Evolutionary conservation across 2,329 filamentous ascomycete genomes (phyloP).

Genomic region (Incumbomyces delicatus): DNA sequence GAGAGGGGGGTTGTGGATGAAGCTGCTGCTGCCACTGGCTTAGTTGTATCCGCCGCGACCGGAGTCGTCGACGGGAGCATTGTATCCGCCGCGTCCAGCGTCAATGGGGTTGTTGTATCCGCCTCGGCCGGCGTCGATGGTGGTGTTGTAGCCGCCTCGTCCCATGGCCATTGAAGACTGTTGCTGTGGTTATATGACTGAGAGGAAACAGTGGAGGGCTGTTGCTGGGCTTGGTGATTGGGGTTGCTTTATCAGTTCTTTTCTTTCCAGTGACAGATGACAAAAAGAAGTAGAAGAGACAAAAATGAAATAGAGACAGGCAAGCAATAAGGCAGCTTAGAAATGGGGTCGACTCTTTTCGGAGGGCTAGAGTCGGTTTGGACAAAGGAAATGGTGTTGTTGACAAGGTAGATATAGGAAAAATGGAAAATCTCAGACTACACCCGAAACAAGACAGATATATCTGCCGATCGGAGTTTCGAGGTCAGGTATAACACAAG

Average conservation of each 20-base stretch:
- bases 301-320: slow-evolving; percentile 1
- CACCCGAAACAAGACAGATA: slow-evolving; percentile 3
- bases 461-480: slow-evolving; percentile 1
- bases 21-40: slow-evolving; percentile 6
- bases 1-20: neutral
- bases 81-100: slow-evolving; percentile 23
- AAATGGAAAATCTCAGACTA: neutral
- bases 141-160: slow-evolving; percentile 25
- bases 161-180: slow-evolving; percentile 18
- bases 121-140: slow-evolving; percentile 14
- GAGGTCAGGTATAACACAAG: slow-evolving; percentile 4
- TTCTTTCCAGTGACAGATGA: slow-evolving; percentile 1
- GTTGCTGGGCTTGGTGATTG: neutral
- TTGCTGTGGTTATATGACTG: slow-evolving; percentile 2
- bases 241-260: slow-evolving; percentile 4
- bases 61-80: slow-evolving; percentile 18
- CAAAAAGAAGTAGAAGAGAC: slow-evolving; percentile 1
- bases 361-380: neutral
- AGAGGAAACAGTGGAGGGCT: no score
- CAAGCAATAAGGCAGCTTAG: slow-evolving; percentile 1
- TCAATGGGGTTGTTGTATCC: slow-evolving; percentile 10
- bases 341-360: slow-evolving; percentile 4
- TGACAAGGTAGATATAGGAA: neutral
- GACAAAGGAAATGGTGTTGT: slow-evolving; percentile 7
- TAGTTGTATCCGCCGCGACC: slow-evolving; percentile 29